These are phyloP conservation scores for Nitzschia sp. DNA, from an alignment of 108 stramenopile species.

Conservation along the genomic window DNA sequence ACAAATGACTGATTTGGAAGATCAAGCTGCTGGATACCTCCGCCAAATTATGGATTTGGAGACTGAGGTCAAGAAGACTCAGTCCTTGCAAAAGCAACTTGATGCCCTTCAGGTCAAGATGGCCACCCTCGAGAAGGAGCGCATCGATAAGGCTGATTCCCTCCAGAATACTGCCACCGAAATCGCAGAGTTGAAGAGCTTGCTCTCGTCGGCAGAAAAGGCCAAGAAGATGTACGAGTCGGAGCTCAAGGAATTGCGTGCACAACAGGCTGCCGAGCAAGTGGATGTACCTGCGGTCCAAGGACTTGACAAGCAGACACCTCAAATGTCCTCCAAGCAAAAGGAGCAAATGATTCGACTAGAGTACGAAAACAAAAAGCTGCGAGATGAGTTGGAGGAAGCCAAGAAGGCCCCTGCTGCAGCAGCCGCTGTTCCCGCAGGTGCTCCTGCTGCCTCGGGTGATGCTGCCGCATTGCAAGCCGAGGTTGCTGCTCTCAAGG, in stretches of 20 bases:
- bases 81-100: slow-evolving; percentile 55
- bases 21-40: slow-evolving; percentile 72
- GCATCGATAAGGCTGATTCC: slow-evolving; percentile 37
- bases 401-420: slow-evolving; percentile 15
- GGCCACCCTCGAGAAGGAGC: slow-evolving; percentile 45
- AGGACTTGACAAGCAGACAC: slow-evolving; percentile 28
- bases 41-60: slow-evolving; percentile 83
- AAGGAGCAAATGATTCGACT: slow-evolving; percentile 71
- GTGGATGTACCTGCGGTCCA: slow-evolving; percentile 46
- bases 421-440: slow-evolving; percentile 8
- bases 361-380: slow-evolving; percentile 70
- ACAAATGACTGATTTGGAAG: slow-evolving; percentile 77
- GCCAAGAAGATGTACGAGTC: slow-evolving; percentile 83
- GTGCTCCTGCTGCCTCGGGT: slow-evolving; percentile 8
- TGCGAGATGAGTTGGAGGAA: slow-evolving; percentile 58
- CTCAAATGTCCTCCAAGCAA: slow-evolving; percentile 29
- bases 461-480: slow-evolving; percentile 16
- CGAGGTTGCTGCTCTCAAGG: slow-evolving; percentile 49
- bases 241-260: slow-evolving; percentile 72
- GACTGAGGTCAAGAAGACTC: slow-evolving; percentile 69
- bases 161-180: slow-evolving; percentile 53
- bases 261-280: slow-evolving; percentile 56
- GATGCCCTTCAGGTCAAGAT: slow-evolving; percentile 54
- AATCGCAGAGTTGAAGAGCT: slow-evolving; percentile 61
- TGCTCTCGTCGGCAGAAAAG: slow-evolving; percentile 56